These are phyloP conservation scores for Solanum bulbocastanum DNA, from an alignment of 257 asterid species.

Conservation along the genomic window DNA sequence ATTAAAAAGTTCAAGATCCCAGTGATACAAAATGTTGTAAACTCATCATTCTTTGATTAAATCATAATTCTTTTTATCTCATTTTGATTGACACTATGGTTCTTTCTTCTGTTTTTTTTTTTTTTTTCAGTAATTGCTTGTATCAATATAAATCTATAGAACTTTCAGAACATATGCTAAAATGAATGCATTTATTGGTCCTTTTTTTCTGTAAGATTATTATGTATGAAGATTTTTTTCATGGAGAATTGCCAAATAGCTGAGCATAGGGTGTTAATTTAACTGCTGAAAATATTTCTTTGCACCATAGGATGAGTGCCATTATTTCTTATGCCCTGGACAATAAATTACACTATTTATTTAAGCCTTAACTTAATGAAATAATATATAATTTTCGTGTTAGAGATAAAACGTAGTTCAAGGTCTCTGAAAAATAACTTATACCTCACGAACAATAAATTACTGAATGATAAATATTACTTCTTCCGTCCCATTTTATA, in stretches of 20 bases:
- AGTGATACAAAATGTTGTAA: background rate
- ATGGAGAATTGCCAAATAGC: background rate
- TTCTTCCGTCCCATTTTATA: too few relatives aligned
- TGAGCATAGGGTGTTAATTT: background rate
- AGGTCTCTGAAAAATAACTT: too few relatives aligned
- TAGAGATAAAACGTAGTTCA: background rate
- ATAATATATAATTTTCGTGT: too few relatives aligned
- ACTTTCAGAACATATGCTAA: background rate
- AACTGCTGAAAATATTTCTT: background rate
- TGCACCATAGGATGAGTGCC: background rate
- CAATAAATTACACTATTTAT: background rate
- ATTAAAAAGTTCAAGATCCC: slow-evolving; percentile 29
- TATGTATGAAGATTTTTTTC: background rate
- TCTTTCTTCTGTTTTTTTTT: background rate
- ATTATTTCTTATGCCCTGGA: background rate
- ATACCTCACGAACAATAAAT: too few relatives aligned
- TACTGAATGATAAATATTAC: too few relatives aligned
- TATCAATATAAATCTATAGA: background rate
- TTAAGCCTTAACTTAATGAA: background rate
- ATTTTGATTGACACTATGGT: background rate
- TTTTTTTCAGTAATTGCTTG: background rate
- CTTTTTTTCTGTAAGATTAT: background rate
- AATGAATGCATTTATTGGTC: background rate
- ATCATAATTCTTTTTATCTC: background rate
- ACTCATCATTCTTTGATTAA: background rate